Evolutionary conservation across 2,329 filamentous ascomycete genomes (phyloP).

Genomic region (Pseudocercospora pini-densiflorae): DNA sequence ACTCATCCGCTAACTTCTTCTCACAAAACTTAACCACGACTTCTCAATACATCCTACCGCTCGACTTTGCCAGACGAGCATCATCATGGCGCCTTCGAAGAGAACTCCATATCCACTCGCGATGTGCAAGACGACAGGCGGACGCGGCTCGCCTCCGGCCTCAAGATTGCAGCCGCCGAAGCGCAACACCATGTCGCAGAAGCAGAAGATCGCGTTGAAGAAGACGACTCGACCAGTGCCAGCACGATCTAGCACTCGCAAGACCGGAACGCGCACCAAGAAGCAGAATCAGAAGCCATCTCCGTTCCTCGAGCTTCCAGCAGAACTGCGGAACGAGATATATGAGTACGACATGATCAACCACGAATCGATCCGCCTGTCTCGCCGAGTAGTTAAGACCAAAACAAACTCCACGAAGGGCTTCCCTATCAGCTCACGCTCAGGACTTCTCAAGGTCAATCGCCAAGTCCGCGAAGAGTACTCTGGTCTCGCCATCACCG

Average conservation of each 20-base stretch:
- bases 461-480: neutral
- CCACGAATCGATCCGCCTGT: neutral
- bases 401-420: neutral
- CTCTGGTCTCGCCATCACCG: neutral
- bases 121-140: too few relatives aligned
- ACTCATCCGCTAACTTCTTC: too few relatives aligned
- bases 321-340: neutral
- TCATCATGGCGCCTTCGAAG: too few relatives aligned
- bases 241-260: neutral
- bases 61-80: too few relatives aligned
- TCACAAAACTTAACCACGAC: too few relatives aligned
- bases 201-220: neutral
- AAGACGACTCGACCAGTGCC: neutral
- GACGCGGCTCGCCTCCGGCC: too few relatives aligned
- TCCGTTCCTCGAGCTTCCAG: neutral
- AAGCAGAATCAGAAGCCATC: neutral
- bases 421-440: neutral
- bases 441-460: neutral
- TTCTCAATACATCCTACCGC: too few relatives aligned
- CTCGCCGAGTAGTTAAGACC: neutral
- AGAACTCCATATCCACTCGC: too few relatives aligned
- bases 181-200: too few relatives aligned
- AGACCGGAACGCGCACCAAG: neutral
- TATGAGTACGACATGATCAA: neutral
- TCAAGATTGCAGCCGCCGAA: too few relatives aligned